phyloP scores from a whole-genome alignment of 1,284 basidiomycete species.

The Kwoniella shivajii region DNA sequence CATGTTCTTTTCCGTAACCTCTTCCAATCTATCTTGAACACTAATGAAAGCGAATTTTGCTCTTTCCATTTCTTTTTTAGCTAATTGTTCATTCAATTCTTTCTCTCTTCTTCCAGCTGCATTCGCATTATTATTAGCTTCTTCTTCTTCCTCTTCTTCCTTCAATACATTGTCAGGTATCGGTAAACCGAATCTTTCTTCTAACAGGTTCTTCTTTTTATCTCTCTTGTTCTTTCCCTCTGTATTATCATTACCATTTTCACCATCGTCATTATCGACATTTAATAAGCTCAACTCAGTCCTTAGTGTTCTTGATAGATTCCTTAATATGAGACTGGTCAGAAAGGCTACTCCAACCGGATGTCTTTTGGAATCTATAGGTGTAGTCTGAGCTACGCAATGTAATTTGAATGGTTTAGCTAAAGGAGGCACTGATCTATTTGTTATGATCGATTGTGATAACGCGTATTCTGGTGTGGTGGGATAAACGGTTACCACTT shows the following conservation, averaged over 20 bases:
- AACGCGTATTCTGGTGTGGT: constrained; percentile 23
- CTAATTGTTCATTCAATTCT: constrained; percentile 27
- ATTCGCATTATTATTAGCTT: constrained; percentile 18
- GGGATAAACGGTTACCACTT: constrained; percentile 20
- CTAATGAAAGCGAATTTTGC: constrained; percentile 38
- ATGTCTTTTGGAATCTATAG: constrained; percentile 26
- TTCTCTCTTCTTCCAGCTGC: constrained; percentile 16
- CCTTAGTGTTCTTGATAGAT: constrained; percentile 42
- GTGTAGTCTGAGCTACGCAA: constrained; percentile 31
- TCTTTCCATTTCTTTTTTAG: constrained; percentile 33
- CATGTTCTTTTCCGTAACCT: constrained; percentile 41
- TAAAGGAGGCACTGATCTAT: constrained; percentile 32
- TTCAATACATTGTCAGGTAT: constrained; percentile 46
- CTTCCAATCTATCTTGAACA: constrained; percentile 37
- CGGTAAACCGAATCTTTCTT: constrained; percentile 51
- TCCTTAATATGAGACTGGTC: constrained; percentile 47
- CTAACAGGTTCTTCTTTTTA: constrained; percentile 41
- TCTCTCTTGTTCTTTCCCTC: constrained; percentile 27
- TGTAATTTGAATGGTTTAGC: constrained; percentile 23
- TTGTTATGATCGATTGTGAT: constrained; percentile 28
- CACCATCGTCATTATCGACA: constrained; percentile 17
- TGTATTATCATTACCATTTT: no score
- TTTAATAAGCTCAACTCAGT: constrained; percentile 33
- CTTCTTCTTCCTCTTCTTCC: constrained; percentile 48
- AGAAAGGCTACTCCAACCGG: constrained; percentile 48